Evolutionary conservation across 148 eudicot species (phyloP), one percentile per base, ranked within the genome.

Genomic region (Rhododendron ferrugineum): DNA sequence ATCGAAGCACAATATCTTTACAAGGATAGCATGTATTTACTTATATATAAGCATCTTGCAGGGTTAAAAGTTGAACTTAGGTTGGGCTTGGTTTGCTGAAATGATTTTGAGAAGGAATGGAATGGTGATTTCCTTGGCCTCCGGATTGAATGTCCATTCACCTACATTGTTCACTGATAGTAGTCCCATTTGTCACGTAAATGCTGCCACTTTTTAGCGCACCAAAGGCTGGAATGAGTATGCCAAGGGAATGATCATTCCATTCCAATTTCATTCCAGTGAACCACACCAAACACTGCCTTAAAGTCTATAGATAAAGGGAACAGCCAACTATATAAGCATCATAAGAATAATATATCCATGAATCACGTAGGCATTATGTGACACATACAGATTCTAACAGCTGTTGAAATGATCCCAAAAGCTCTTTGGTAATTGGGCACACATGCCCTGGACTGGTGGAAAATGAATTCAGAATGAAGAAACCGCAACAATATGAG

Each of bases 311-410:
- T 68, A 40, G 23, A 40, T 40, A 40, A 40, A 40, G 2, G 78
- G n/a, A 64, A 23, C 84, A 60, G 52, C 58, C 42, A 82, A 66
- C 37, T 15, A 66, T 82, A 82, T 28, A 26, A 82, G 58, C 58
- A 82, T 28, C 60, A 82, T 82, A 82, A 64, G 26, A 44, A 68
- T 13, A 22, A 82, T 23, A 22, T n/a, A 46, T 82, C 40, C 77
- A 82, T 47, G 13, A 30, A 81, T 81, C 62, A 22, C 50, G 62
- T 28, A 22, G 54, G 40, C 50, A 82, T 28, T 82, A 23, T 64
- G 64, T 8, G 44, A 58, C 9, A 1, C 32, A 62, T 62, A 44
- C 30, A 77, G 30, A 56, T 81, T 54, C 70, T 54, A 81, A 10
- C 44, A 58, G 32, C 23, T 9, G 72, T 80, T 3, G 30, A 36